Conservation (phyloP, 495 filamentous ascomycete species). For the Penicillium canariense region DNA sequence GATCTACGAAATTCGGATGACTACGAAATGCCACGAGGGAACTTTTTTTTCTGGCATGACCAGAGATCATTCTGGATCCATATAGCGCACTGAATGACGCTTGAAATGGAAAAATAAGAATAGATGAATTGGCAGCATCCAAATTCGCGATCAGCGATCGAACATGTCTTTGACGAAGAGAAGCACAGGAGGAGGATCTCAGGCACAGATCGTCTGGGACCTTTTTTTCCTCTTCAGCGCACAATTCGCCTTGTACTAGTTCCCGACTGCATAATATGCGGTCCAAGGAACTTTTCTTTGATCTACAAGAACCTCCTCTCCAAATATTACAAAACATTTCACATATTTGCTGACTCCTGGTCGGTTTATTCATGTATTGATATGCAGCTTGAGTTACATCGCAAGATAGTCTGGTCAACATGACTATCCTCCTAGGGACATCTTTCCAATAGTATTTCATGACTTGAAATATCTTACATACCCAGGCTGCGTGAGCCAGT, state of each 20-base stretch:
- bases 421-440: not conserved
- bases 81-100: not conserved
- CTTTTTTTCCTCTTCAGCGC: not conserved
- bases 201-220: not conserved
- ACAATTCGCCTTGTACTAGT: not conserved
- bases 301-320: not conserved
- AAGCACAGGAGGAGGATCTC: not conserved
- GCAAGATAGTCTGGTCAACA: not conserved
- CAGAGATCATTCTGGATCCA: not conserved
- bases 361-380: not conserved
- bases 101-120: not conserved
- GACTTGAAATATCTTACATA: too few species aligned
- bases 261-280: not conserved
- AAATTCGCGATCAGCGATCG: not conserved
- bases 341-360: not conserved
- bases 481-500: too few species aligned
- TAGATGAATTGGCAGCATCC: conserved; percentile 1
- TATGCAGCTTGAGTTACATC: not conserved
- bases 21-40: conserved; percentile 10
- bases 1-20: conserved; percentile 5
- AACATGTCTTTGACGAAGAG: not conserved
- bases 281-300: not conserved
- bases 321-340: not conserved
- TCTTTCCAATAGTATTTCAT: too few species aligned
- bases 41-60: not conserved